These are phyloP conservation scores for Diplodia intermedia DNA, from an alignment of 2,329 filamentous ascomycete species.

Conservation along the genomic window DNA sequence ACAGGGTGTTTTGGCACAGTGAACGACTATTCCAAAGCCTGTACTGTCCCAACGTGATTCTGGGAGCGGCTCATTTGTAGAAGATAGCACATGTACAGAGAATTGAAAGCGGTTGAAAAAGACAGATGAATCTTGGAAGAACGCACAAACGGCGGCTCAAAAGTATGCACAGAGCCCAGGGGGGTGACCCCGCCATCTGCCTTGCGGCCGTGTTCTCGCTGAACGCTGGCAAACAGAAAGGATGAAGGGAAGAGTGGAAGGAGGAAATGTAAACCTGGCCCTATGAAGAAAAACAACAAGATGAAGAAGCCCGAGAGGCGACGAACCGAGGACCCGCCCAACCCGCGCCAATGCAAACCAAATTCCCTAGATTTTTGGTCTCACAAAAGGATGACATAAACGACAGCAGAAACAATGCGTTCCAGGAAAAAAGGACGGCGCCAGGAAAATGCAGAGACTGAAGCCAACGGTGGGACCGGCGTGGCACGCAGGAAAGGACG, in stretches of 20 bases:
- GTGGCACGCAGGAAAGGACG: slow-evolving; percentile 10
- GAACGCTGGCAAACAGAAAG: slow-evolving; percentile 20
- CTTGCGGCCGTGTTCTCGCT: slow-evolving; percentile 18
- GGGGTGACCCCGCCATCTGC: slow-evolving; percentile 12
- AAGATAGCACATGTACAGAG: slow-evolving; percentile 16
- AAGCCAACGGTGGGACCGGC: slow-evolving; percentile 26
- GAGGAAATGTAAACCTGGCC: slow-evolving; percentile 21
- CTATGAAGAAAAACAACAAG: slow-evolving; percentile 12
- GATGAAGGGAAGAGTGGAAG: slow-evolving; percentile 1
- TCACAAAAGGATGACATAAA: slow-evolving; percentile 5
- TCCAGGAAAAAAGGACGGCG: slow-evolving; percentile 1
- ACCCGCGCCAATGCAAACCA: slow-evolving; percentile 17
- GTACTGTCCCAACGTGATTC: slow-evolving; percentile 4
- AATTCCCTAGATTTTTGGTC: slow-evolving; percentile 3
- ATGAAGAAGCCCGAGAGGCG: not conserved
- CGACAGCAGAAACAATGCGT: not conserved
- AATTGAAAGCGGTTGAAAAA: slow-evolving; percentile 1
- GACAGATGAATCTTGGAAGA: not conserved
- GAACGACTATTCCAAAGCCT: slow-evolving; percentile 4
- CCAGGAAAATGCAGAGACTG: slow-evolving; percentile 31
- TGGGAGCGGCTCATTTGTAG: slow-evolving; percentile 20
- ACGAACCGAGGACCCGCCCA: slow-evolving; percentile 4
- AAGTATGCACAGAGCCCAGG: slow-evolving; percentile 20
- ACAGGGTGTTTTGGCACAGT: not conserved
- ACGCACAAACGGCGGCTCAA: not conserved